Percentiles rank a stretch among this genome's conserved stretches.
These are phyloP conservation scores for Atkinsonella hypoxylon DNA, from an alignment of 2,329 filamentous ascomycete species.

Conservation along the genomic window DNA sequence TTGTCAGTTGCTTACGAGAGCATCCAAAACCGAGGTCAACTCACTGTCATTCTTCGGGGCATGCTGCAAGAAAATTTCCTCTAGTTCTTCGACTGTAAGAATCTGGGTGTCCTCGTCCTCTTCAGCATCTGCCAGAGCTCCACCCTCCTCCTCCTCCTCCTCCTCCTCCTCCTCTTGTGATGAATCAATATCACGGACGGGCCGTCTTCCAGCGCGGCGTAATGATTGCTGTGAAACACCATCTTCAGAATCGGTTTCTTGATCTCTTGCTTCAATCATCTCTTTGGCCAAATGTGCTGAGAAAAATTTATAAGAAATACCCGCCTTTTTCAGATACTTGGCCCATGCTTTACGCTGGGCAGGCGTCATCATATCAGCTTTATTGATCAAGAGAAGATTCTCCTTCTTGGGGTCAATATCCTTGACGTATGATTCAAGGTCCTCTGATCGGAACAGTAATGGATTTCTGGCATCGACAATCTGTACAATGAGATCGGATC, in stretches of 20 bases:
- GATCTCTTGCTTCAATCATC: slow-evolving; percentile 60
- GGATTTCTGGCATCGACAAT: slow-evolving; percentile 97
- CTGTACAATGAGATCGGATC: slow-evolving; percentile 90
- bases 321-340: slow-evolving; percentile 65
- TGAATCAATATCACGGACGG: slow-evolving; percentile 11
- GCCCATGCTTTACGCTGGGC: slow-evolving; percentile 78
- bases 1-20: slow-evolving; percentile 5
- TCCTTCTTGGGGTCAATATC: slow-evolving; percentile 79
- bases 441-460: slow-evolving; percentile 84
- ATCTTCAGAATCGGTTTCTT: slow-evolving; percentile 36
- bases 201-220: slow-evolving; percentile 18
- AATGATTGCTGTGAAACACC: slow-evolving; percentile 11
- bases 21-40: slow-evolving; percentile 7
- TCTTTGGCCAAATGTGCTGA: slow-evolving; percentile 89
- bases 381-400: slow-evolving; percentile 91
- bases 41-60: slow-evolving; percentile 41
- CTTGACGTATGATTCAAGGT: slow-evolving; percentile 89
- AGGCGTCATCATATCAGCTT: slow-evolving; percentile 96
- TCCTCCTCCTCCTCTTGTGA: slow-evolving; percentile 14
- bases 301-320: slow-evolving; percentile 91
- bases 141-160: slow-evolving; percentile 27
- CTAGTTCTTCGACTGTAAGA: slow-evolving; percentile 83
- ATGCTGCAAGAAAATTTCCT: slow-evolving; percentile 74
- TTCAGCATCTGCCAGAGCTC: slow-evolving; percentile 11
- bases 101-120: slow-evolving; percentile 60